Base-by-base conservation (phyloP, 352 stramenopile species). In the Halophytophthora batemanensis region DNA sequence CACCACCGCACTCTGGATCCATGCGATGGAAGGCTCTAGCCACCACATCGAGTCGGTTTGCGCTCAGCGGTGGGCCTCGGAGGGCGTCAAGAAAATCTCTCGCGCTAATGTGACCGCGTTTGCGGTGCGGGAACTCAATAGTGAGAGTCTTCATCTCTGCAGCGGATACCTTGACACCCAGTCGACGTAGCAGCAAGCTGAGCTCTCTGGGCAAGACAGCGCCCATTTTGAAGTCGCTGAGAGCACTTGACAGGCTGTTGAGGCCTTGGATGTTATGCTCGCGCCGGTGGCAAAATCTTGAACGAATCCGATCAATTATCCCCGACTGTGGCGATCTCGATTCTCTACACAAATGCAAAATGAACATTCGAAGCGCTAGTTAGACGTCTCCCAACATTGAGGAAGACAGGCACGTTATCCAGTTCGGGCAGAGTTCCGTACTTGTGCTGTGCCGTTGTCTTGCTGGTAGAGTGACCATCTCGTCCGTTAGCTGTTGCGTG, bases 111-210 rank as follows among this genome's bases (percentile, higher is more conserved):
- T 61, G 66, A 5, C 77, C 80, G 34, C 72, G 68, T 10, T 71
- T 63, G 43, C 86, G 65, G 23, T 56, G 46, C 45, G 82, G 69
- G 23, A 88, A 86, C 3, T 57, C 54, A 25, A 11, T 31, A 11
- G 88, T 56, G 11, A 93, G 41, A 21, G 58, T 42, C 29, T 61
- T 49, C 1, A 82, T 22, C 37, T 87, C 74, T 14, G 45, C 18
- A 1, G 59, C 23, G 7, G 45, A 70, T 3, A 77, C 43, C 50
- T 88, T 77, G 8, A 88, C 53, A 3, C 74, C 74, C 18, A 85
- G 34, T 22, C 86, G 74, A 5, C 77, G 65, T 2, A 88, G 57
- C 2, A 65, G 71, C 60, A 84, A 75, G 47, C 77, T 82, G 12
- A 93, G 49, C 41, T 92, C 79, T 21, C 84, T 68, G 1, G 58